Percentiles rank a stretch among this genome's conserved stretches.
phyloP scores from a whole-genome alignment of 306 rosid genomes.

The Parietaria judaica region DNA sequence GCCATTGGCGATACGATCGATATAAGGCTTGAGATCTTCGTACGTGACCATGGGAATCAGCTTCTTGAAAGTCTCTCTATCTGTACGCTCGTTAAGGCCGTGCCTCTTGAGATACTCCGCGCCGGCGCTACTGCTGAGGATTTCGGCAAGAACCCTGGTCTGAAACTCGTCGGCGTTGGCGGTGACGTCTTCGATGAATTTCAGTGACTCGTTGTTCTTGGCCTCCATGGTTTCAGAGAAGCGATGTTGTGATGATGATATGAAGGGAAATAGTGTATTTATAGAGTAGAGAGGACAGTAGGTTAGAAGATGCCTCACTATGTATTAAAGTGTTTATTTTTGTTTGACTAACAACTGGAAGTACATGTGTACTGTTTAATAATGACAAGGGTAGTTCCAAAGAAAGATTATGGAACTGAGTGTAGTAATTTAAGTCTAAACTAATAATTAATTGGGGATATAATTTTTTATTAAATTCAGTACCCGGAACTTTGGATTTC shows the following conservation, averaged over 20 bases:
- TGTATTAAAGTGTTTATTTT: neutral
- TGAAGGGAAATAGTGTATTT: neutral
- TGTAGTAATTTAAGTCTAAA: too few relatives aligned
- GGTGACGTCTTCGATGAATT: conserved; percentile 47
- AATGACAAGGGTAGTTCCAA: neutral
- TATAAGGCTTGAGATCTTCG: conserved; percentile 45
- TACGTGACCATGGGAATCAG: conserved; percentile 44
- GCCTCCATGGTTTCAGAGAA: neutral
- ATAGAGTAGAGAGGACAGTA: neutral
- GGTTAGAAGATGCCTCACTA: too few relatives aligned
- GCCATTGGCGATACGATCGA: conserved; percentile 56
- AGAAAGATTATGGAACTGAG: neutral
- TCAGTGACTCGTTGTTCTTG: conserved; percentile 20
- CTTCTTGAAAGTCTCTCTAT: conserved; percentile 38
- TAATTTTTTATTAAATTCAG: too few relatives aligned
- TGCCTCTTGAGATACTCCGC: conserved; percentile 48
- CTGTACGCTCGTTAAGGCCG: conserved; percentile 29
- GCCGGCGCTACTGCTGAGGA: conserved; percentile 36
- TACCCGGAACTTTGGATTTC: too few relatives aligned
- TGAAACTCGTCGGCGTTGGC: conserved; percentile 42
- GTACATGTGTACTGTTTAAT: neutral
- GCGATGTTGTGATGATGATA: neutral
- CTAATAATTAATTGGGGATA: too few relatives aligned
- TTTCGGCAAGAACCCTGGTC: conserved; percentile 33
- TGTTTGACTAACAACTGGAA: neutral